Conservation (phyloP, 2,329 filamentous ascomycete species). For the Neonectria hederae region DNA sequence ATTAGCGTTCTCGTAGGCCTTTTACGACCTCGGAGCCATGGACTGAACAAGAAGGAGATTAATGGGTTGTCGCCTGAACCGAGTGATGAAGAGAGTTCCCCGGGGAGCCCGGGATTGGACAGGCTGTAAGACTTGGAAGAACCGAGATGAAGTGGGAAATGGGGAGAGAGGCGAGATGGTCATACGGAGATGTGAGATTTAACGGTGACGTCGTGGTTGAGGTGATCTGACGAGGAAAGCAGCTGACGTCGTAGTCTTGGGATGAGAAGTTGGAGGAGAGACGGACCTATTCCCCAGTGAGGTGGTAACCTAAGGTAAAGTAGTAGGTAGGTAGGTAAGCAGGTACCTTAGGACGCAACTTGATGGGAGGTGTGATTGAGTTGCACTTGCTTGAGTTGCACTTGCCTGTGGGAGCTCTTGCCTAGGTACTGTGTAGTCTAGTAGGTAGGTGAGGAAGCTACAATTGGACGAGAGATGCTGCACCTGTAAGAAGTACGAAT, state of each 20-base stretch:
- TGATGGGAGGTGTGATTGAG: background rate
- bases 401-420: background rate
- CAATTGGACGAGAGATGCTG: background rate
- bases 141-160: background rate
- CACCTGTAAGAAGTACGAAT: background rate
- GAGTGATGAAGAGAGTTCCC: conserved; percentile 6
- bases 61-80: conserved; percentile 1
- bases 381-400: background rate
- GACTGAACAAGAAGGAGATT: conserved; percentile 4
- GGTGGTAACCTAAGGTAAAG: background rate
- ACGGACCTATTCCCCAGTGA: too few relatives aligned
- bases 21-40: background rate
- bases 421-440: background rate
- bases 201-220: conserved; percentile 1
- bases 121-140: conserved; percentile 5
- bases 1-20: background rate
- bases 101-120: conserved; percentile 15
- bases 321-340: background rate
- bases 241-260: conserved; percentile 4
- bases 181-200: background rate
- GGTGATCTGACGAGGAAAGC: conserved; percentile 17
- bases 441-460: background rate
- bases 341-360: background rate
- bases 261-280: background rate
- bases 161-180: background rate